These are phyloP conservation scores for Periconia sp. DNA, from an alignment of 2,329 filamentous ascomycete genomes.

Conservation along the genomic window DNA sequence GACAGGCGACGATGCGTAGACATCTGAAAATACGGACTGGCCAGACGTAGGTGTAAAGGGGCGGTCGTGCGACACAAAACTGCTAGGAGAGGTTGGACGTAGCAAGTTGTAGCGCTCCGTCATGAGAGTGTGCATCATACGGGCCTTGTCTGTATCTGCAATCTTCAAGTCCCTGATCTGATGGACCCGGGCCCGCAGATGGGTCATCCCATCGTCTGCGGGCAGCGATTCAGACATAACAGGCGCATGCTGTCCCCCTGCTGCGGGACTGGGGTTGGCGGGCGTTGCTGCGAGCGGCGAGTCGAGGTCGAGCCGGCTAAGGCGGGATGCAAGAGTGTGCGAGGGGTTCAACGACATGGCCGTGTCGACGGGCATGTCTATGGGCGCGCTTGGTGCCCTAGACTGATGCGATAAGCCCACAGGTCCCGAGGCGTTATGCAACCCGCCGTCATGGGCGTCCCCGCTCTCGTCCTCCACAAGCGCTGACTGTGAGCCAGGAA, in stretches of 20 bases:
- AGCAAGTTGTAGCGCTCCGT: slow-evolving; percentile 53
- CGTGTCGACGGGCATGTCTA: slow-evolving; percentile 27
- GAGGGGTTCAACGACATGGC: slow-evolving; percentile 41
- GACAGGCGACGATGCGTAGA: slow-evolving; percentile 40
- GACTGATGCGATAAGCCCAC: slow-evolving; percentile 17
- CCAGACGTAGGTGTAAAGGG: slow-evolving; percentile 46
- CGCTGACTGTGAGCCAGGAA: slow-evolving; percentile 30
- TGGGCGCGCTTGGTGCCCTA: slow-evolving; percentile 25
- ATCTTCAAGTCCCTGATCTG: slow-evolving; percentile 52
- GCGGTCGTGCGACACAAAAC: slow-evolving; percentile 46
- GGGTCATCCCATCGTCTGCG: slow-evolving; percentile 58
- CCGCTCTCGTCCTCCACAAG: slow-evolving; percentile 29
- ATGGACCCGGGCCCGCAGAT: slow-evolving; percentile 54
- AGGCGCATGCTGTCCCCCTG: slow-evolving; percentile 28
- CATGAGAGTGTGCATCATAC: slow-evolving; percentile 57
- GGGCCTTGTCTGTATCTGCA: slow-evolving; percentile 57
- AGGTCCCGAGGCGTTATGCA: slow-evolving; percentile 13
- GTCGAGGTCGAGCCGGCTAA: slow-evolving; percentile 32
- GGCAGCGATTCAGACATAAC: slow-evolving; percentile 49
- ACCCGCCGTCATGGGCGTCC: slow-evolving; percentile 17
- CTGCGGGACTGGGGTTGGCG: slow-evolving; percentile 11
- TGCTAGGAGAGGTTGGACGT: slow-evolving; percentile 45
- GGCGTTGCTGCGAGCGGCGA: slow-evolving; percentile 30
- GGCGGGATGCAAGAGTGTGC: slow-evolving; percentile 31
- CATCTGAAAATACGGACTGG: slow-evolving; percentile 41